Conservation (phyloP, 441 rosid species). For the Metrosideros polymorpha region DNA sequence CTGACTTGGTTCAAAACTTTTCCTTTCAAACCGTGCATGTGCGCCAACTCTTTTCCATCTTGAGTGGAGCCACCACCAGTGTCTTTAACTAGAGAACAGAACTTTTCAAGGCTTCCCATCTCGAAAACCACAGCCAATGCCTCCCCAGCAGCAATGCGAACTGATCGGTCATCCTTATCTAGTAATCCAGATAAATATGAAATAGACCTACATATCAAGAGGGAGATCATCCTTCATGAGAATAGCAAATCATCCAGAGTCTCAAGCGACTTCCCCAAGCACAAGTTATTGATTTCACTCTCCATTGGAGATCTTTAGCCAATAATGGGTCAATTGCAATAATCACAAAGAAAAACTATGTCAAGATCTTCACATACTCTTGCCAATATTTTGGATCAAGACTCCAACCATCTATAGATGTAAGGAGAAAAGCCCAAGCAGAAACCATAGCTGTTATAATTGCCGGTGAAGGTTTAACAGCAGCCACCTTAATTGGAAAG, state of each 20-base stretch:
- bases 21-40: constrained; percentile 57
- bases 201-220: constrained; percentile 46
- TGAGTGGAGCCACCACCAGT: constrained; percentile 28
- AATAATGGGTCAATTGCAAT: not conserved
- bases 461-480: constrained; percentile 43
- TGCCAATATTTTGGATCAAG: constrained; percentile 70
- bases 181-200: constrained; percentile 63
- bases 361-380: constrained; percentile 40
- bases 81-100: constrained; percentile 35
- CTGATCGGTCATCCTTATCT: constrained; percentile 78
- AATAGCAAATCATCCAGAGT: not conserved
- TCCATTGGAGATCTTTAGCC: not conserved
- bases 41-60: constrained; percentile 38
- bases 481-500: constrained; percentile 50
- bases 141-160: constrained; percentile 96
- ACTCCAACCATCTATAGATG: constrained; percentile 47
- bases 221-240: not conserved
- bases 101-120: constrained; percentile 59
- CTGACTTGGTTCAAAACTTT: constrained; percentile 68
- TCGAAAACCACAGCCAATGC: constrained; percentile 82
- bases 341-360: not conserved
- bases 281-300: constrained; percentile 2
- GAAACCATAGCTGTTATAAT: constrained; percentile 68
- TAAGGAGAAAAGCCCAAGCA: constrained; percentile 89
- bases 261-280: not conserved